Percentiles rank a stretch among this genome's conserved stretches.
phyloP scores from a whole-genome alignment of 768 basidiomycete genomes.

The Pleurotus cornucopiae region DNA sequence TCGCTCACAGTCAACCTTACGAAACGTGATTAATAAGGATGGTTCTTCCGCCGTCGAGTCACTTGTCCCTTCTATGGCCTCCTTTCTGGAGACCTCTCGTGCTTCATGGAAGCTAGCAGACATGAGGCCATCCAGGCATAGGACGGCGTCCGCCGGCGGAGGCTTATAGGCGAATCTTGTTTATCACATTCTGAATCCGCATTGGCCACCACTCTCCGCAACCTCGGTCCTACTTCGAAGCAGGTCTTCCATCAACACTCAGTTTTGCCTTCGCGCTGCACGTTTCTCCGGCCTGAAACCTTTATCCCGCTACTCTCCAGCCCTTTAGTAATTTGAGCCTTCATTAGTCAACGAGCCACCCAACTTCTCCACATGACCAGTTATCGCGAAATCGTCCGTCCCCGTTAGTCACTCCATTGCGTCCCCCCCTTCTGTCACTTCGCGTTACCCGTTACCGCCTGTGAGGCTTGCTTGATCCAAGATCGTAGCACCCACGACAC shows the following conservation, averaged over 20 bases:
- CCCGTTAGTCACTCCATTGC: too few species aligned
- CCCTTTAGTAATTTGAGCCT: too few species aligned
- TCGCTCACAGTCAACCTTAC: neutral
- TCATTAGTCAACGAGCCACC: too few species aligned
- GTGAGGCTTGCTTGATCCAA: too few species aligned
- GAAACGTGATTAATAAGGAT: neutral
- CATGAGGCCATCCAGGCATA: constrained; percentile 14
- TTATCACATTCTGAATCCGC: constrained; percentile 4
- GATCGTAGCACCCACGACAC: too few species aligned
- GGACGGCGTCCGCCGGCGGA: constrained; percentile 22
- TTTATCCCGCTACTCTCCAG: neutral
- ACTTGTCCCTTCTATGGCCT: neutral
- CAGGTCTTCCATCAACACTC: neutral
- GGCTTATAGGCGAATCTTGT: constrained; percentile 16
- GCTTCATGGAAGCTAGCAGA: constrained; percentile 1
- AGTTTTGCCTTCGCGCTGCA: neutral
- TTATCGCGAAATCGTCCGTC: too few species aligned
- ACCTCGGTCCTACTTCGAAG: neutral
- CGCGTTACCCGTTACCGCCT: too few species aligned
- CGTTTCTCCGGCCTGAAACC: neutral
- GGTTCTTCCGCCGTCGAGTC: neutral
- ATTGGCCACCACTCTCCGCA: neutral
- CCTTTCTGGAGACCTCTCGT: constrained; percentile 3
- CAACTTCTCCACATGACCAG: constrained; percentile 1
- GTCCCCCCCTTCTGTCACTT: too few species aligned